phyloP scores from a whole-genome alignment of 2,329 filamentous ascomycete species.

The Corniculantispora saksenae region DNA sequence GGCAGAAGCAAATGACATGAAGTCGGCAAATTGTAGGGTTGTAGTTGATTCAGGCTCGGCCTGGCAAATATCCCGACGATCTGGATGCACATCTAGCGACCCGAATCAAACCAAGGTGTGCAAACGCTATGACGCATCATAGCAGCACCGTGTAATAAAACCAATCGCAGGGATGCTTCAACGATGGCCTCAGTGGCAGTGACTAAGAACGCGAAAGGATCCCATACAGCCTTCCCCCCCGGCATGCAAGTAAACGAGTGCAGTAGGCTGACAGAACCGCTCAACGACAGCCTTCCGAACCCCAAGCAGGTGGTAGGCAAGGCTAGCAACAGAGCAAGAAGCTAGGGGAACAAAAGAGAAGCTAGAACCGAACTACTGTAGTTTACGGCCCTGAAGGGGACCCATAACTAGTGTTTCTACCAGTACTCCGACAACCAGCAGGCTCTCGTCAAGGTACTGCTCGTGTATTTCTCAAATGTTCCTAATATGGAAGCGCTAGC shows the following conservation, averaged over 20 bases:
- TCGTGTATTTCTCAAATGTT: not conserved
- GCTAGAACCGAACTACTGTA: not conserved
- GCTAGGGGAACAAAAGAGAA: not conserved
- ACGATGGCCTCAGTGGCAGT: not conserved
- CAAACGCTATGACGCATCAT: not conserved
- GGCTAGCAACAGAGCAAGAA: not conserved
- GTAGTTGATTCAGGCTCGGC: not conserved
- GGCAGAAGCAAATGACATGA: not conserved
- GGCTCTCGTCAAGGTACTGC: not conserved
- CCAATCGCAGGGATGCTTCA: too few relatives aligned
- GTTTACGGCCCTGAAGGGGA: not conserved
- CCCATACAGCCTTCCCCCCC: not conserved
- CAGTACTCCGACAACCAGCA: not conserved
- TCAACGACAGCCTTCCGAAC: not conserved
- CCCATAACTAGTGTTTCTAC: not conserved
- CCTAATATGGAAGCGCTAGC: slow-evolving; percentile 7
- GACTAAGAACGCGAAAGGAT: not conserved
- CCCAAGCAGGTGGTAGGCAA: not conserved
- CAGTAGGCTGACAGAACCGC: not conserved
- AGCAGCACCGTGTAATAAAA: not conserved
- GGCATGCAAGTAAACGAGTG: not conserved
- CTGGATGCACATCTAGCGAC: not conserved
- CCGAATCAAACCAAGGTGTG: not conserved
- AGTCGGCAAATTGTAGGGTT: not conserved
- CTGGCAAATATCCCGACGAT: not conserved